Conservation (phyloP, 1,284 basidiomycete species). For the Ganoderma multipileum region DNA sequence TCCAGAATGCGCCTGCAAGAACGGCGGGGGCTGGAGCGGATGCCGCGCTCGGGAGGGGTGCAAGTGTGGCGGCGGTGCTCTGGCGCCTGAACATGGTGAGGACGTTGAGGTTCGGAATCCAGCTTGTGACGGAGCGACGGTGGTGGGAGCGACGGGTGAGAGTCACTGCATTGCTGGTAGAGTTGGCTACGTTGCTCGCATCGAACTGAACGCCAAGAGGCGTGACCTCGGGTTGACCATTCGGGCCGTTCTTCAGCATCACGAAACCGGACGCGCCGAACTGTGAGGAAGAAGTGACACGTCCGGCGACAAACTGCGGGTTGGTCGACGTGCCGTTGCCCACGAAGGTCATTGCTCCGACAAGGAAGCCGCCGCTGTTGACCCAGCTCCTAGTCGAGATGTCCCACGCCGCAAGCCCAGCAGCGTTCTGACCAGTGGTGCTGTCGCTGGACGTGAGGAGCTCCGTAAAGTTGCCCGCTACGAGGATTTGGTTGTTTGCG, state of each 20-base stretch:
- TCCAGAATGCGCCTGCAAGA: slow-evolving; percentile 90
- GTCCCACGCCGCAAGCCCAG: slow-evolving; percentile 85
- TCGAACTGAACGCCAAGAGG: slow-evolving; percentile 65
- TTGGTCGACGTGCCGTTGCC: slow-evolving; percentile 60
- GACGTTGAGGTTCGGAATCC: slow-evolving; percentile 58
- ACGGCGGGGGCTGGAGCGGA: slow-evolving; percentile 79
- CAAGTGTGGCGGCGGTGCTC: slow-evolving; percentile 42
- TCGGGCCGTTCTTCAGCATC: slow-evolving; percentile 67
- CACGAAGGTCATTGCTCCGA: slow-evolving; percentile 79
- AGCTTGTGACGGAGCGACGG: slow-evolving; percentile 47
- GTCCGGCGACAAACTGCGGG: slow-evolving; percentile 71
- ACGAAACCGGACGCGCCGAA: slow-evolving; percentile 79
- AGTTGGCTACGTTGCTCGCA: slow-evolving; percentile 36
- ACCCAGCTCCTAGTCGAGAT: slow-evolving; percentile 70
- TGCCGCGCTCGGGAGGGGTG: slow-evolving; percentile 61
- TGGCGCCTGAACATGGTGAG: slow-evolving; percentile 62
- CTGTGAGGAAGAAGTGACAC: slow-evolving; percentile 57
- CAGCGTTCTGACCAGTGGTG: slow-evolving; percentile 49
- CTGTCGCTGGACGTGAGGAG: slow-evolving; percentile 49
- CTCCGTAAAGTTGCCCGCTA: slow-evolving; percentile 81
- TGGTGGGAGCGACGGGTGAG: slow-evolving; percentile 47
- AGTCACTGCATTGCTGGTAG: slow-evolving; percentile 29
- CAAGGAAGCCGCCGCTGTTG: slow-evolving; percentile 74
- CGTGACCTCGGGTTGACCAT: slow-evolving; percentile 58
- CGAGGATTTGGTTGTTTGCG: slow-evolving; percentile 59